Evolutionary conservation across 2,329 filamentous ascomycete genomes (phyloP).

Genomic region (Ceratocystis colombiana): DNA sequence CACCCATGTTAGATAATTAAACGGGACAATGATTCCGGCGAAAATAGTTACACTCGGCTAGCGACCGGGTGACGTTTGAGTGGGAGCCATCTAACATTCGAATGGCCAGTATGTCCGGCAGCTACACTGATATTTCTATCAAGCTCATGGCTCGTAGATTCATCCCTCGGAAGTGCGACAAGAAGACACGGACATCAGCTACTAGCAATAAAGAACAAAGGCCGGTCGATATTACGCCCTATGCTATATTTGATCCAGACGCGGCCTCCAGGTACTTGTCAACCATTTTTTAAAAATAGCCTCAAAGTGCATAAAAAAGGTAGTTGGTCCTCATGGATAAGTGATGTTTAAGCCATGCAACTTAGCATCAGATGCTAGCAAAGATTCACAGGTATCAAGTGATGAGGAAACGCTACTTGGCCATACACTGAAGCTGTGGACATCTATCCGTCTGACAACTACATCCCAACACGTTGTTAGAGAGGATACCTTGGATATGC

Average conservation of each 20-base stretch:
- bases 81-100: slow-evolving; percentile 47
- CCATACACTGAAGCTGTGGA: slow-evolving; percentile 46
- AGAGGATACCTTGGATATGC: slow-evolving; percentile 48
- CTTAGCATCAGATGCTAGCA: slow-evolving; percentile 32
- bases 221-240: slow-evolving; percentile 45
- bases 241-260: slow-evolving; percentile 45
- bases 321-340: slow-evolving; percentile 31
- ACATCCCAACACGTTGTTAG: slow-evolving; percentile 51
- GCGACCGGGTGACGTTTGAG: slow-evolving; percentile 32
- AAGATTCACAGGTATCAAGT: slow-evolving; percentile 28
- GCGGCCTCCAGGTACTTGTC: slow-evolving; percentile 44
- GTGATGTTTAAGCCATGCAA: slow-evolving; percentile 44
- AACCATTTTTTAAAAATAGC: slow-evolving; percentile 30
- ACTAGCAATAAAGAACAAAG: slow-evolving; percentile 36
- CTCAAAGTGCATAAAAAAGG: slow-evolving; percentile 38
- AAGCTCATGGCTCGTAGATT: slow-evolving; percentile 46
- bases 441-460: slow-evolving; percentile 50
- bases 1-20: too few relatives aligned
- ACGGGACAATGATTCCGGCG: too few relatives aligned
- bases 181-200: slow-evolving; percentile 45
- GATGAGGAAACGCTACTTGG: slow-evolving; percentile 27
- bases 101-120: slow-evolving; percentile 44
- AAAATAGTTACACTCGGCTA: too few relatives aligned
- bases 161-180: slow-evolving; percentile 46
- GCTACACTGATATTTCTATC: slow-evolving; percentile 41